Evolutionary conservation across 257 asterid genomes (phyloP).

Genomic region (Solanum neorickii): DNA sequence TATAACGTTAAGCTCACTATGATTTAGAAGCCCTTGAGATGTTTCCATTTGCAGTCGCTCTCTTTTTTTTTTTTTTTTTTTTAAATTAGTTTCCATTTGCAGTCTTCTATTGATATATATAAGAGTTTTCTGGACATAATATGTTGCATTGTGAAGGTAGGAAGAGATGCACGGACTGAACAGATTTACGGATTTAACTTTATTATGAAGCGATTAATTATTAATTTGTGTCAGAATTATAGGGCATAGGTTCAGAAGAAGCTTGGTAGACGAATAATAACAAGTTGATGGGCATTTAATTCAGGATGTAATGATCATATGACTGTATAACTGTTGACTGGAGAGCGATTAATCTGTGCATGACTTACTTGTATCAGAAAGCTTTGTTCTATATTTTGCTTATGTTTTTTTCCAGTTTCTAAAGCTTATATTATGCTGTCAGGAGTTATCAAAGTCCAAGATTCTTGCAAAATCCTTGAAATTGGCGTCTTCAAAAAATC

Average conservation of each 20-base stretch:
- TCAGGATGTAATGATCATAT: not conserved
- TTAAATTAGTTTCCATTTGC: no score
- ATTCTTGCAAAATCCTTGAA: constrained; percentile 33
- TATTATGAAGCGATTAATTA: not conserved
- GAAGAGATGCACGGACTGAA: not conserved
- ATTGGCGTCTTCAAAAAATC: constrained; percentile 36
- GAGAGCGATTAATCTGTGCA: not conserved
- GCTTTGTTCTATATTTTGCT: not conserved
- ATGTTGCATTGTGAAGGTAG: not conserved
- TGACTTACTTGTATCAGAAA: not conserved
- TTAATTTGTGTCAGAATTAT: not conserved
- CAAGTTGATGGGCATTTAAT: not conserved
- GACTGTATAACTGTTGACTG: not conserved
- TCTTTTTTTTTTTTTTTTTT: no score
- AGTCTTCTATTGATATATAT: not conserved
- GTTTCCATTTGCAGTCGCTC: not conserved
- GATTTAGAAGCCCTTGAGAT: not conserved
- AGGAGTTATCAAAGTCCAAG: constrained; percentile 64
- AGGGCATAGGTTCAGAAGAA: not conserved
- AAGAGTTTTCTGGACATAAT: not conserved
- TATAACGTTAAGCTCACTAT: not conserved
- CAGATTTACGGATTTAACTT: not conserved
- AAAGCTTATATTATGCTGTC: not conserved
- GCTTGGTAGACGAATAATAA: not conserved
- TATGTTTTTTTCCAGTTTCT: not conserved